These are phyloP conservation scores for Microbotryum saponariae DNA, from an alignment of 1,284 basidiomycete genomes.

Conservation along the genomic window DNA sequence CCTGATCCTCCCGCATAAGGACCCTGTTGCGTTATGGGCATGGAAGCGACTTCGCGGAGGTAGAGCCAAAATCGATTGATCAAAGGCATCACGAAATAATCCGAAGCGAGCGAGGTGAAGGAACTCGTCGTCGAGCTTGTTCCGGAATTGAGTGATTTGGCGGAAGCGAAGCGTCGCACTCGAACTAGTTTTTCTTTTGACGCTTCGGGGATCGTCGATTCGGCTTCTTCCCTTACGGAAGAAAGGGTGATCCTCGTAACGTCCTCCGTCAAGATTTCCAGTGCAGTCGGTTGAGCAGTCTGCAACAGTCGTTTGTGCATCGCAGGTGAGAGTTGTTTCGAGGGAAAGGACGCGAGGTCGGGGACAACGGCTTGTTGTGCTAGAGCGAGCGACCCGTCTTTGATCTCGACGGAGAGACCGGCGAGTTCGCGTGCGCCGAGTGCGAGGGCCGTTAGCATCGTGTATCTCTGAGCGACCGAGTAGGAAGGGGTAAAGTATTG, in stretches of 20 bases:
- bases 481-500: slow-evolving; percentile 90
- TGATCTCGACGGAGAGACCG: slow-evolving; percentile 45
- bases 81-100: slow-evolving; percentile 77
- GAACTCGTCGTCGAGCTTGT: slow-evolving; percentile 4
- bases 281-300: not conserved
- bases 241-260: slow-evolving; percentile 56
- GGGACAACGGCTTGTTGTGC: too few relatives aligned
- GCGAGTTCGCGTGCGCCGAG: slow-evolving; percentile 78
- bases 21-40: slow-evolving; percentile 53
- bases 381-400: not conserved
- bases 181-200: slow-evolving; percentile 67
- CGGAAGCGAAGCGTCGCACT: slow-evolving; percentile 42
- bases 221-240: slow-evolving; percentile 48
- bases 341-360: slow-evolving; percentile 8
- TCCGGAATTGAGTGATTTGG: not conserved
- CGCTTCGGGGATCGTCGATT: slow-evolving; percentile 51
- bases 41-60: slow-evolving; percentile 67
- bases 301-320: slow-evolving; percentile 12
- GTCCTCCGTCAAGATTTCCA: slow-evolving; percentile 51
- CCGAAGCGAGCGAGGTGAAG: slow-evolving; percentile 71
- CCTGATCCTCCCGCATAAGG: slow-evolving; percentile 14
- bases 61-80: slow-evolving; percentile 87
- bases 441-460: slow-evolving; percentile 76
- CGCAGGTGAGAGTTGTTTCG: slow-evolving; percentile 11
- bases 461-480: slow-evolving; percentile 71